phyloP scores from a whole-genome alignment of 495 filamentous ascomycete genomes.

The Xylaria sp. region DNA sequence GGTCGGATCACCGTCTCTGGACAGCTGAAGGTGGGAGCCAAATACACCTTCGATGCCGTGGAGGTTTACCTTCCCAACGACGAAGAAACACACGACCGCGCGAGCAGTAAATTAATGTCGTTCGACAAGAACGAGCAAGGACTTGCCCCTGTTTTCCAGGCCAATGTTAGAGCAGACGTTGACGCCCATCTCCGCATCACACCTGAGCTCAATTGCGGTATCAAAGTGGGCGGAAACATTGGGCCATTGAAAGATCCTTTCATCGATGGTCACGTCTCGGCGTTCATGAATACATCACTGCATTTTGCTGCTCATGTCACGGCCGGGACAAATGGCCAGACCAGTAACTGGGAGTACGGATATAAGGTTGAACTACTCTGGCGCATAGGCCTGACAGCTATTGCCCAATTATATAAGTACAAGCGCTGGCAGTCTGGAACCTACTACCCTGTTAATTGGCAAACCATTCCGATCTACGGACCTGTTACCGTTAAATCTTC shows the following conservation, averaged over 20 bases:
- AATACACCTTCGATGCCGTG: conserved; percentile 36
- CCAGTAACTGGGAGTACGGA: conserved; percentile 1
- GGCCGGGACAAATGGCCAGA: neutral
- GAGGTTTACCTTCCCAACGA: conserved; percentile 45
- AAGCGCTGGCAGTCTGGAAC: conserved; percentile 10
- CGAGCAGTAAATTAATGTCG: neutral
- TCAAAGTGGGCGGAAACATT: conserved; percentile 1
- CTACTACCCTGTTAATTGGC: conserved; percentile 4
- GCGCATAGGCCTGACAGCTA: neutral
- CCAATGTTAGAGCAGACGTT: neutral
- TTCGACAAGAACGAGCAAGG: conserved; percentile 7
- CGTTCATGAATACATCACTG: neutral
- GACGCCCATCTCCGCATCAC: conserved; percentile 8
- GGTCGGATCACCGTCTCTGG: conserved; percentile 15
- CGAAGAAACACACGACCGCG: neutral
- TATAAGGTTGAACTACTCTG: conserved; percentile 5
- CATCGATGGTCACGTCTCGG: conserved; percentile 11
- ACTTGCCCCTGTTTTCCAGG: conserved; percentile 1
- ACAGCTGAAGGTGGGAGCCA: conserved; percentile 32
- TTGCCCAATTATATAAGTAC: conserved; percentile 2
- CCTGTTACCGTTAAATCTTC: neutral
- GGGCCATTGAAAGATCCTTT: conserved; percentile 5
- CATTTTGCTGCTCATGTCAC: neutral
- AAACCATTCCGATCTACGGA: conserved; percentile 4
- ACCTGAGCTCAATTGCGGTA: conserved; percentile 5